Conservation (phyloP, 2,329 filamentous ascomycete species). For the Drechslerella coelobrocha region DNA sequence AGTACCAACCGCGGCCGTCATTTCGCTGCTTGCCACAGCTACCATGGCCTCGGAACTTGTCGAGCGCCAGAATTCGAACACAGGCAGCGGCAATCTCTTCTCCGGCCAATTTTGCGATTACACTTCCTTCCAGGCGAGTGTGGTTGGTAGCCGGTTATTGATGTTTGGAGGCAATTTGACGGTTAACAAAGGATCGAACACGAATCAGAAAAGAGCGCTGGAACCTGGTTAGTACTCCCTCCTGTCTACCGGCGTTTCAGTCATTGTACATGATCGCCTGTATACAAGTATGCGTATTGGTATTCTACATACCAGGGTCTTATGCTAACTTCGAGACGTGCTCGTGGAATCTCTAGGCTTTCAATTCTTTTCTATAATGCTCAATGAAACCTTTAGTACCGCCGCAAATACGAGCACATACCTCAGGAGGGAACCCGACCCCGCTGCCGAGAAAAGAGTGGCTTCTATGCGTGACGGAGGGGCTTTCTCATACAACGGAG, state of each 20-base stretch:
- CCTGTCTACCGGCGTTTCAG: neutral
- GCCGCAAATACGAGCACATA: slow-evolving; percentile 22
- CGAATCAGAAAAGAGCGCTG: slow-evolving; percentile 40
- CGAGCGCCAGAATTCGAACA: slow-evolving; percentile 22
- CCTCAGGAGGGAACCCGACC: slow-evolving; percentile 41
- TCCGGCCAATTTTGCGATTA: slow-evolving; percentile 48
- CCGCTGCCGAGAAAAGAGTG: slow-evolving; percentile 26
- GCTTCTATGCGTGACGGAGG: slow-evolving; percentile 46
- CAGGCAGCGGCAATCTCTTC: slow-evolving; percentile 18
- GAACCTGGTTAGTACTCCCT: slow-evolving; percentile 30
- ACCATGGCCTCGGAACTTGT: slow-evolving; percentile 17
- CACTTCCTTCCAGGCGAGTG: slow-evolving; percentile 48
- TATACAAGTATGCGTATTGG: neutral
- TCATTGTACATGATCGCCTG: neutral
- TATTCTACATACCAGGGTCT: neutral
- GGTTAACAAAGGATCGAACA: slow-evolving; percentile 34
- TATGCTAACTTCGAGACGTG: neutral
- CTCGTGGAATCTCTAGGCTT: slow-evolving; percentile 22
- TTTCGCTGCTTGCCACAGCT: slow-evolving; percentile 20
- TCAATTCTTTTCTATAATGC: slow-evolving; percentile 47
- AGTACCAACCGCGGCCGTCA: slow-evolving; percentile 2
- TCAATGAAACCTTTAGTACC: slow-evolving; percentile 40
- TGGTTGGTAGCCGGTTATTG: slow-evolving; percentile 33
- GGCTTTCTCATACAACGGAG: slow-evolving; percentile 37
- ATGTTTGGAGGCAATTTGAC: slow-evolving; percentile 50